phyloP scores from a whole-genome alignment of 164 flowering plant species.

The Vitis amurensis region DNA sequence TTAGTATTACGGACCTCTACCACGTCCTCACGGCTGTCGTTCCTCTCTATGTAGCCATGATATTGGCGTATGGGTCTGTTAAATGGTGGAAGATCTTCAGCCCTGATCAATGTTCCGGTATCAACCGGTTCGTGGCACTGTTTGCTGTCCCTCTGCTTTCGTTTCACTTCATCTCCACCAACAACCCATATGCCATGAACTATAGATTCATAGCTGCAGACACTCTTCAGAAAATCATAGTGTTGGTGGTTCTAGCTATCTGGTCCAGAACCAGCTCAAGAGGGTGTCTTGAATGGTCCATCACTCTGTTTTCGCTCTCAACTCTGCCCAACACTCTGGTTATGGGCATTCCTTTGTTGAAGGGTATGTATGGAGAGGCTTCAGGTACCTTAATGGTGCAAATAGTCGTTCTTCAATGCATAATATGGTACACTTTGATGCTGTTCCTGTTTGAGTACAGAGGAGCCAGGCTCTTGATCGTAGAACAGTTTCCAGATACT shows the following conservation, averaged over 20 bases:
- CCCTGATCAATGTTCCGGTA: constrained; percentile 37
- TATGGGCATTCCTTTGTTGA: constrained; percentile 34
- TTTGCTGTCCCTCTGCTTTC: constrained; percentile 36
- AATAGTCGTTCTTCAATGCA: constrained; percentile 29
- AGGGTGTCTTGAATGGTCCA: constrained; percentile 31
- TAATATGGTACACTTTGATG: constrained; percentile 27
- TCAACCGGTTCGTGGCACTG: constrained; percentile 34
- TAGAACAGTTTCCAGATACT: constrained; percentile 35
- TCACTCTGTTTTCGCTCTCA: constrained; percentile 31
- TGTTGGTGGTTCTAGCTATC: constrained; percentile 18
- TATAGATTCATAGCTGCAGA: constrained; percentile 35
- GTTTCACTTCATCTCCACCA: constrained; percentile 37
- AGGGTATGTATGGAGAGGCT: constrained; percentile 29
- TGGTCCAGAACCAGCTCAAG: constrained; percentile 22
- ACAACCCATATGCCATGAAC: constrained; percentile 33
- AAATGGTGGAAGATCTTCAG: constrained; percentile 38
- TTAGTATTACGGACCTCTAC: constrained; percentile 21
- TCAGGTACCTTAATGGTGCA: constrained; percentile 33
- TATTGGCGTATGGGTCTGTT: constrained; percentile 32
- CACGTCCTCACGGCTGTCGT: constrained; percentile 22
- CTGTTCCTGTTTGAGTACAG: constrained; percentile 34
- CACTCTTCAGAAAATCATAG: constrained; percentile 29
- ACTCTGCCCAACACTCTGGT: constrained; percentile 38
- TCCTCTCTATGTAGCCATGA: constrained; percentile 33
- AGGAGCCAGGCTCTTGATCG: constrained; percentile 26